These are phyloP conservation scores for Penicillium sp. DNA, from an alignment of 2,329 filamentous ascomycete genomes.

Conservation along the genomic window DNA sequence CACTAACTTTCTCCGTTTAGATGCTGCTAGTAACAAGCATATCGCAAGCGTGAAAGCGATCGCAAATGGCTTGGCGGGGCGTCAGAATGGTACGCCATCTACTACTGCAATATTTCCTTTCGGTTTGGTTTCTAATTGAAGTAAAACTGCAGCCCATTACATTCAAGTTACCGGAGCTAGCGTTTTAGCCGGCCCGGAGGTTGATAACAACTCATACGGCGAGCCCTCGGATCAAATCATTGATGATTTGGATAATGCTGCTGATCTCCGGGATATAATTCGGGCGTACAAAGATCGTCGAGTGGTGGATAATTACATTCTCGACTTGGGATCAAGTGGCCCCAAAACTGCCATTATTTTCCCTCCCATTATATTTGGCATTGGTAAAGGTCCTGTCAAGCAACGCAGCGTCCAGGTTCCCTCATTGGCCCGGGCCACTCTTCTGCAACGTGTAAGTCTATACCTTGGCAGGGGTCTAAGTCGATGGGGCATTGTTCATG, in stretches of 20 bases:
- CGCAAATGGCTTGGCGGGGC: neutral
- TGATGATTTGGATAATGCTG: slow-evolving; percentile 36
- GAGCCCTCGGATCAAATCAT: slow-evolving; percentile 30
- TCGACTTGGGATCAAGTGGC: slow-evolving; percentile 45
- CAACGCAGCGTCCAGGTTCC: slow-evolving; percentile 52
- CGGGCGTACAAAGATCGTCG: slow-evolving; percentile 53
- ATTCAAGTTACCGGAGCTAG: slow-evolving; percentile 44
- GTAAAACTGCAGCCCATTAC: neutral
- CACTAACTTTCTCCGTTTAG: neutral
- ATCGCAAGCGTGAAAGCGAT: slow-evolving; percentile 3
- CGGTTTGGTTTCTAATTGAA: neutral
- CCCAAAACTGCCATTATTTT: slow-evolving; percentile 60
- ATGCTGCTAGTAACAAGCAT: slow-evolving; percentile 6
- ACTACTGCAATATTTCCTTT: neutral
- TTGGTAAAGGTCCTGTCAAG: slow-evolving; percentile 51
- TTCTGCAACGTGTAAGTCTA: slow-evolving; percentile 51
- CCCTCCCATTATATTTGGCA: slow-evolving; percentile 61
- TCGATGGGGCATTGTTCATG: slow-evolving; percentile 59
- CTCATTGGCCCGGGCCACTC: slow-evolving; percentile 40
- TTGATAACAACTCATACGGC: slow-evolving; percentile 32
- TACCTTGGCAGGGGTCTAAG: slow-evolving; percentile 56
- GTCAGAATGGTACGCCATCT: neutral
- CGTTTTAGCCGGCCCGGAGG: slow-evolving; percentile 33
- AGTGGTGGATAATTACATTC: slow-evolving; percentile 64
- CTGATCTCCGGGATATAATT: slow-evolving; percentile 35